These are phyloP conservation scores for Globisporangium alternatum DNA, from an alignment of 352 stramenopile genomes.

Conservation along the genomic window DNA sequence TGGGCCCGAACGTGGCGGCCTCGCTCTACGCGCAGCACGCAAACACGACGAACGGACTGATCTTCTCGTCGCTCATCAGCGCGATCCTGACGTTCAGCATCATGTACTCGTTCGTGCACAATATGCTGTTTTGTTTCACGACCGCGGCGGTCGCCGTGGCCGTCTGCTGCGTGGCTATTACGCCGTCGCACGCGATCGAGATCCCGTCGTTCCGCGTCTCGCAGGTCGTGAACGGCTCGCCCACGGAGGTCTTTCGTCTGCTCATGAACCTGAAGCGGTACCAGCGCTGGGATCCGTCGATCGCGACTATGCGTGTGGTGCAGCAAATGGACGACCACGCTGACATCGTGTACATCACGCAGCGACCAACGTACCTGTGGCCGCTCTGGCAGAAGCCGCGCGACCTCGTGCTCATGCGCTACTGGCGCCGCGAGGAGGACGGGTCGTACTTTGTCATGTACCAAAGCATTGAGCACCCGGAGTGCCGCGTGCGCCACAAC, in stretches of 20 bases:
- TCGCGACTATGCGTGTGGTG: conserved; percentile 78
- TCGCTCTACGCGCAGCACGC: conserved; percentile 82
- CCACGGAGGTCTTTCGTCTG: conserved; percentile 77
- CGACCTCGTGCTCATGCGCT: conserved; percentile 85
- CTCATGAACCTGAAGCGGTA: conserved; percentile 85
- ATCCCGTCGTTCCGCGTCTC: conserved; percentile 83
- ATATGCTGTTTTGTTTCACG: conserved; percentile 78
- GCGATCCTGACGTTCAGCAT: conserved; percentile 80
- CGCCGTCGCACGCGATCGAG: conserved; percentile 64
- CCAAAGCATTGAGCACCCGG: conserved; percentile 83
- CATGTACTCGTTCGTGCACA: conserved; percentile 83
- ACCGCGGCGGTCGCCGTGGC: conserved; percentile 61
- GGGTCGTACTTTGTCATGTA: conserved; percentile 91
- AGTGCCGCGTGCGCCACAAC: conserved; percentile 85
- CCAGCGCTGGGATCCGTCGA: conserved; percentile 79
- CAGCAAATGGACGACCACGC: conserved; percentile 87
- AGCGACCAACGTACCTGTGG: conserved; percentile 83
- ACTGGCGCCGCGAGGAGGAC: conserved; percentile 87
- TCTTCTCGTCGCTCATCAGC: conserved; percentile 60
- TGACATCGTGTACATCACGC: conserved; percentile 87
- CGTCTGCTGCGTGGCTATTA: conserved; percentile 71
- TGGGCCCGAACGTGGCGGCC: conserved; percentile 74
- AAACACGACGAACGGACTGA: conserved; percentile 67
- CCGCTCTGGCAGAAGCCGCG: conserved; percentile 84
- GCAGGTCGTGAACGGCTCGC: conserved; percentile 81